A percentile compares a stretch with the other conserved stretches of the same genome.
Conservation (phyloP, 2,329 filamentous ascomycete species). For the Cercospora sesami region DNA sequence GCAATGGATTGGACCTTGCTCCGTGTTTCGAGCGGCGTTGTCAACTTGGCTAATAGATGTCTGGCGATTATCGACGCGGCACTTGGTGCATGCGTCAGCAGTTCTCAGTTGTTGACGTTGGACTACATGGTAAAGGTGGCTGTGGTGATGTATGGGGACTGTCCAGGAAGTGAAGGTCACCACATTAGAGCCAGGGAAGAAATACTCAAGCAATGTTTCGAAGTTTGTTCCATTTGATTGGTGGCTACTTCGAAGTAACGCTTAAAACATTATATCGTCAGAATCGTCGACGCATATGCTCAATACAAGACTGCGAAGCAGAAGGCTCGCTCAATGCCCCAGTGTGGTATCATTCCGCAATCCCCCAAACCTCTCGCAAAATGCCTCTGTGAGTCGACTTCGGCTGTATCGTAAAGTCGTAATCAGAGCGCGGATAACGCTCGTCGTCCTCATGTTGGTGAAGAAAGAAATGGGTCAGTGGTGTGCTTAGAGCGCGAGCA, state of each 20-base stretch:
- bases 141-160: not conserved
- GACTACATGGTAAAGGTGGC: not conserved
- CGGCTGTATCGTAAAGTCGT: slow-evolving; percentile 22
- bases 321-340: slow-evolving; percentile 11
- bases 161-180: not conserved
- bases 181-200: not conserved
- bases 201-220: not conserved
- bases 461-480: slow-evolving; percentile 31
- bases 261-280: not conserved
- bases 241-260: not conserved
- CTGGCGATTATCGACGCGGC: not conserved
- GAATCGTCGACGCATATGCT: slow-evolving; percentile 14
- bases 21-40: too few relatives aligned
- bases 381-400: slow-evolving; percentile 14
- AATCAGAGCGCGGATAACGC: slow-evolving; percentile 4
- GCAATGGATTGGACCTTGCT: not conserved
- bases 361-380: slow-evolving; percentile 10
- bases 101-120: not conserved
- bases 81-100: not conserved
- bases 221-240: not conserved
- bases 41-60: too few relatives aligned
- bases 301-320: slow-evolving; percentile 8
- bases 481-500: slow-evolving; percentile 50
- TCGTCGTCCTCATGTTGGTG: slow-evolving; percentile 1
- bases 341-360: slow-evolving; percentile 23